A percentile compares a stretch with the other conserved stretches of the same genome.
Evolutionary conservation across 352 stramenopile species (phyloP).

Genomic region (Pythium oligandrum): DNA sequence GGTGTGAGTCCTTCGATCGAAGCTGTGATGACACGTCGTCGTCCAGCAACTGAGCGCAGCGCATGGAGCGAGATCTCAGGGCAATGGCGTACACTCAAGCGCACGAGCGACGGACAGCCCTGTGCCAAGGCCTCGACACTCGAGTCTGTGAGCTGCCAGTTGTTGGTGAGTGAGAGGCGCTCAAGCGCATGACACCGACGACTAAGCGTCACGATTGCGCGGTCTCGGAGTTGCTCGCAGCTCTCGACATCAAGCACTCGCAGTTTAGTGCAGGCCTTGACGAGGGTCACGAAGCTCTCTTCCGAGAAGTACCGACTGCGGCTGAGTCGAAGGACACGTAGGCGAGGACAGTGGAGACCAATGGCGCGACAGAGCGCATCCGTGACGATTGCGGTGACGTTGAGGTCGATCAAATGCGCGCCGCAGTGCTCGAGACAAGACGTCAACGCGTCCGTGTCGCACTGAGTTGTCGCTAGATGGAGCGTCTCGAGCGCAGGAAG

Average conservation of each 20-base stretch:
- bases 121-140: constrained; percentile 23
- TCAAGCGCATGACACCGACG: constrained; percentile 35
- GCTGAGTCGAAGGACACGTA: constrained; percentile 51
- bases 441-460: constrained; percentile 42
- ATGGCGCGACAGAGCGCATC: constrained; percentile 53
- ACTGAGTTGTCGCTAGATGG: constrained; percentile 51
- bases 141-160: constrained; percentile 67
- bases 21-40: constrained; percentile 1
- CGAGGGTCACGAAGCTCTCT: constrained; percentile 43
- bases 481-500: constrained; percentile 31
- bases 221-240: constrained; percentile 67
- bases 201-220: constrained; percentile 27
- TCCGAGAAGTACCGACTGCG: constrained; percentile 72
- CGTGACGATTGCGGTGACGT: constrained; percentile 56
- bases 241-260: constrained; percentile 56
- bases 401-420: constrained; percentile 36
- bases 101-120: constrained; percentile 26
- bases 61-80: constrained; percentile 47
- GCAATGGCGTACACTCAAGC: constrained; percentile 56
- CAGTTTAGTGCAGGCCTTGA: constrained; percentile 28
- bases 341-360: constrained; percentile 20
- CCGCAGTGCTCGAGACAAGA: constrained; percentile 12
- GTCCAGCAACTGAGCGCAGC: constrained; percentile 29
- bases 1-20: constrained; percentile 33
- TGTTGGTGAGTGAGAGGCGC: constrained; percentile 53